Evolutionary conservation across 768 basidiomycete genomes (phyloP).

Genomic region (Auricularia sp.): DNA sequence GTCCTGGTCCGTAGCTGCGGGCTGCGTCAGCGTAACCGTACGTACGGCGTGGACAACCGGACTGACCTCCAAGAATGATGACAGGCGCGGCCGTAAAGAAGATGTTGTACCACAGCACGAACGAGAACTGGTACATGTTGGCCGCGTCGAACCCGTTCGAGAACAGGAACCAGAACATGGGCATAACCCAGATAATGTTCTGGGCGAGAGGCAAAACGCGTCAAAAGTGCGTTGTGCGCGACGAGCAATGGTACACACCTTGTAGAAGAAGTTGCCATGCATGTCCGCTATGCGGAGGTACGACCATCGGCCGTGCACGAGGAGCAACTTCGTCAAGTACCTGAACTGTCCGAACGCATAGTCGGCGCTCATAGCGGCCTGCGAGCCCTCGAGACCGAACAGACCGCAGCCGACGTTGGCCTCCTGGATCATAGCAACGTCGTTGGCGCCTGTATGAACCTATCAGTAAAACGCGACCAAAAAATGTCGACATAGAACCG

Average conservation of each 20-base stretch:
- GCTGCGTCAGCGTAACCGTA: background rate
- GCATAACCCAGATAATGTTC: slow-evolving; percentile 90
- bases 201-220: slow-evolving; percentile 35
- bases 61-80: slow-evolving; percentile 74
- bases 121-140: slow-evolving; percentile 93
- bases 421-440: slow-evolving; percentile 99
- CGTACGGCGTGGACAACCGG: background rate
- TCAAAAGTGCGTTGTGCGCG: slow-evolving; percentile 28
- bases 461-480: slow-evolving; percentile 31
- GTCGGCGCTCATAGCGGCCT: slow-evolving; percentile 98
- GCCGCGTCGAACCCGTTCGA: slow-evolving; percentile 91
- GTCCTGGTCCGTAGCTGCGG: slow-evolving; percentile 86
- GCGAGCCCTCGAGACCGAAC: slow-evolving; percentile 89
- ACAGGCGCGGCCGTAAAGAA: slow-evolving; percentile 95
- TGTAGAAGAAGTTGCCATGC: slow-evolving; percentile 98
- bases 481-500: slow-evolving; percentile 99
- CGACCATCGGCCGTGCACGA: slow-evolving; percentile 95
- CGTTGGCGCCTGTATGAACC: slow-evolving; percentile 54
- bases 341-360: slow-evolving; percentile 98
- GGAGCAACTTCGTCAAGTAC: slow-evolving; percentile 79
- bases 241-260: slow-evolving; percentile 39
- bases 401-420: slow-evolving; percentile 95
- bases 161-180: slow-evolving; percentile 89
- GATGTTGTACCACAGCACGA: slow-evolving; percentile 84
- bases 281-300: slow-evolving; percentile 97